Conservation (phyloP, 177 flowering plant species). For the Vitis hybrid region DNA sequence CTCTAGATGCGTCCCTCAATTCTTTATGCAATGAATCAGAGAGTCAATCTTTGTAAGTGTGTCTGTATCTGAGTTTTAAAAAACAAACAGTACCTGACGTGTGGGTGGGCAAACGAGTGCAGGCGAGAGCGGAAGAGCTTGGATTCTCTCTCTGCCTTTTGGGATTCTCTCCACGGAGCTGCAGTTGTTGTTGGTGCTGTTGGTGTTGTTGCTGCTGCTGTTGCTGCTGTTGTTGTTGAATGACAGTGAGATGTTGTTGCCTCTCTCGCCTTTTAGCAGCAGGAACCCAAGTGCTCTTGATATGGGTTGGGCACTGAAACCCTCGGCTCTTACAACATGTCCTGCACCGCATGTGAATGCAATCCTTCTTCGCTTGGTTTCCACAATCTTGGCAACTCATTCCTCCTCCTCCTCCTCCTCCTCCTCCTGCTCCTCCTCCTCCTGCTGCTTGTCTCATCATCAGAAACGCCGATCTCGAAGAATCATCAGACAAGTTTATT, state of each 20-base stretch:
- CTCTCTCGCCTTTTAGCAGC: conserved; percentile 77
- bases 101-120: conserved; percentile 24
- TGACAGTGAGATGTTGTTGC: conserved; percentile 54
- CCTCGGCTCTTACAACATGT: conserved; percentile 92
- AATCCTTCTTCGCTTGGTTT: conserved; percentile 92
- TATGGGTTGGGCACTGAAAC: conserved; percentile 73
- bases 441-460: conserved; percentile 39
- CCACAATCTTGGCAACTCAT: conserved; percentile 90
- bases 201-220: conserved; percentile 28
- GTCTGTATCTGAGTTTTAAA: conserved; percentile 3
- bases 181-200: conserved; percentile 19
- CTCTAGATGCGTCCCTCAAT: conserved; percentile 6
- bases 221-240: conserved; percentile 30
- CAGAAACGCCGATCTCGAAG: conserved; percentile 31
- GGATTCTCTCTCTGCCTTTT: conserved; percentile 38
- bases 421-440: conserved; percentile 13
- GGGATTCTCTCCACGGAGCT: conserved; percentile 22
- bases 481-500: conserved; percentile 24
- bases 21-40: neutral
- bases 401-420: conserved; percentile 30
- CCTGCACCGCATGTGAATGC: conserved; percentile 74
- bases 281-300: conserved; percentile 94
- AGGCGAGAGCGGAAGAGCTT: conserved; percentile 26
- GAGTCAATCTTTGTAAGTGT: conserved; percentile 8
- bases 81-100: conserved; percentile 24